A percentile compares a stretch with the other conserved stretches of the same genome.
Evolutionary conservation across 2,329 filamentous ascomycete genomes (phyloP).

Genomic region (Penicillium brevicompactum): DNA sequence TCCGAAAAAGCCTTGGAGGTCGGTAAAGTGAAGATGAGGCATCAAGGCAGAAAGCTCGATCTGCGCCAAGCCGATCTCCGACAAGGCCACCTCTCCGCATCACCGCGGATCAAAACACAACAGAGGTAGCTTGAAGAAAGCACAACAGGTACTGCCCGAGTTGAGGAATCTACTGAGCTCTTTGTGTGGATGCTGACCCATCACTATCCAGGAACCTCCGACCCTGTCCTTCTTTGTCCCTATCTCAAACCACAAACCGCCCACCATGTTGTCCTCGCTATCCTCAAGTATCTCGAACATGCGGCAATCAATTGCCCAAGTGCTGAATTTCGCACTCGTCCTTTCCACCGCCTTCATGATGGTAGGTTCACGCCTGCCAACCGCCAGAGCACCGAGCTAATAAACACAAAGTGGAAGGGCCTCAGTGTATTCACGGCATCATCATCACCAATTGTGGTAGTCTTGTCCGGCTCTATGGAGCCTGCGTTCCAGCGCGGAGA

Average conservation of each 20-base stretch:
- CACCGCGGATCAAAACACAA: conserved; percentile 9
- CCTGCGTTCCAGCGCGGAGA: conserved; percentile 68
- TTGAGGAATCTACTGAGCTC: too few relatives aligned
- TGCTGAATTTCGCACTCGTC: conserved; percentile 89
- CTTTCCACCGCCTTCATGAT: conserved; percentile 62
- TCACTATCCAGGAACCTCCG: neutral
- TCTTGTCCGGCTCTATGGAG: conserved; percentile 69
- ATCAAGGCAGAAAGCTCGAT: neutral
- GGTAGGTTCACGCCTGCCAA: conserved; percentile 77
- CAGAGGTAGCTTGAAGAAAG: neutral
- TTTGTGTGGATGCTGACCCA: neutral
- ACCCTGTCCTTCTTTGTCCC: conserved; percentile 5
- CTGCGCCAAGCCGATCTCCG: conserved; percentile 14
- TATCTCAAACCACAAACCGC: conserved; percentile 22
- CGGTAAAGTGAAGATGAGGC: neutral
- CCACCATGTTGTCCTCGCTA: conserved; percentile 68
- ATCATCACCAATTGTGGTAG: conserved; percentile 68
- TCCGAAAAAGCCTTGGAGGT: too few relatives aligned
- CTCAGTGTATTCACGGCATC: conserved; percentile 77
- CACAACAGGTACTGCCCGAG: neutral
- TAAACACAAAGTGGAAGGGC: conserved; percentile 67
- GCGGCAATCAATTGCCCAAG: conserved; percentile 76
- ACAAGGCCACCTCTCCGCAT: conserved; percentile 25
- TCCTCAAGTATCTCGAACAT: conserved; percentile 63
- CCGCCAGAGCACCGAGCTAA: neutral